Percentiles rank a stretch among this genome's conserved stretches.
These are phyloP conservation scores for Ganoderma meredithae DNA, from an alignment of 1,284 basidiomycete genomes.

Conservation along the genomic window DNA sequence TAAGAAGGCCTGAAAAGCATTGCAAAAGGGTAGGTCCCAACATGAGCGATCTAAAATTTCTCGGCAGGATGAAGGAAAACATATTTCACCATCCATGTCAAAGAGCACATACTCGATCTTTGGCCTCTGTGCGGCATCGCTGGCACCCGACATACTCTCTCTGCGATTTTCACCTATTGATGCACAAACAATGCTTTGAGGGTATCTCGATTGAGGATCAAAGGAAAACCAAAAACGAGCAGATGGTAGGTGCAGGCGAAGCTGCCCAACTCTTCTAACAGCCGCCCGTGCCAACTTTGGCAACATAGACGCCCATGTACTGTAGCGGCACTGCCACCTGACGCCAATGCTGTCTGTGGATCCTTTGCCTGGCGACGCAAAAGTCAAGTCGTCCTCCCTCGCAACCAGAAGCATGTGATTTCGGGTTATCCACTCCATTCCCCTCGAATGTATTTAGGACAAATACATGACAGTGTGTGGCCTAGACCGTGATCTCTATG, in stretches of 20 bases:
- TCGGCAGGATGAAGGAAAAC: neutral
- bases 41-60: slow-evolving; percentile 9
- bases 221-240: neutral
- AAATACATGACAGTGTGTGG: neutral
- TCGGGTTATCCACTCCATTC: neutral
- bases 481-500: neutral
- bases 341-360: neutral
- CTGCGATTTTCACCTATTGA: neutral
- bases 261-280: neutral
- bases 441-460: neutral
- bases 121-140: slow-evolving; percentile 10
- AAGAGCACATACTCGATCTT: slow-evolving; percentile 78
- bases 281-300: neutral
- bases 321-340: neutral
- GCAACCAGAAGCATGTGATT: neutral
- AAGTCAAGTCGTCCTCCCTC: neutral
- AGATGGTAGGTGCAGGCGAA: neutral
- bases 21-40: neutral
- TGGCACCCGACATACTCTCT: neutral
- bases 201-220: slow-evolving; percentile 3
- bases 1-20: slow-evolving; percentile 54
- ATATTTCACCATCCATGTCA: slow-evolving; percentile 76
- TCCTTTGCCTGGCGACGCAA: too few relatives aligned
- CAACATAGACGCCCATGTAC: neutral
- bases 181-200: neutral